These are phyloP conservation scores for Solanum tacnaense DNA, from an alignment of 257 asterid genomes.

Conservation along the genomic window DNA sequence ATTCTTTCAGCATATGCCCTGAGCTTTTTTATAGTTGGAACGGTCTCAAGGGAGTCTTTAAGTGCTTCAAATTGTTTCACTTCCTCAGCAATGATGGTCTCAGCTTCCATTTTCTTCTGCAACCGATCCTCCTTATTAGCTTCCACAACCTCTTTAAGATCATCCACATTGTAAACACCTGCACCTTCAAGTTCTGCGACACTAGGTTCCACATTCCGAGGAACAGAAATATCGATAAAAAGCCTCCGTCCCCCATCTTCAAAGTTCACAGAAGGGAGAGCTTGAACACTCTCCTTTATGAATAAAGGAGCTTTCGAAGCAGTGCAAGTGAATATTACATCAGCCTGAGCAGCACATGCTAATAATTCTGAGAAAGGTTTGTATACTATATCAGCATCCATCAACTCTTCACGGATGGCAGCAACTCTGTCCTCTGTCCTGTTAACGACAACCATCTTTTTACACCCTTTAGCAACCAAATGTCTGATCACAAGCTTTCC, in stretches of 20 bases:
- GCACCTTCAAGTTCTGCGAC: conserved; percentile 50
- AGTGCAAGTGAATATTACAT: conserved; percentile 77
- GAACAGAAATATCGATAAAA: conserved; percentile 80
- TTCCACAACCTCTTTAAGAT: conserved; percentile 85
- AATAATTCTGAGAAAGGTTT: conserved; percentile 44
- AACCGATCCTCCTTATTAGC: conserved; percentile 70
- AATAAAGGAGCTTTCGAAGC: conserved; percentile 58
- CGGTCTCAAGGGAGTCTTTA: conserved; percentile 82
- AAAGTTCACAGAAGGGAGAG: conserved; percentile 38
- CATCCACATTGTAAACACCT: conserved; percentile 72
- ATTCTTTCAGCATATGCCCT: conserved; percentile 80
- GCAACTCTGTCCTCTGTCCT: conserved; percentile 70
- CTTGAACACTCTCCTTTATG: conserved; percentile 54
- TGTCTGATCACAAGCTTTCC: conserved; percentile 89
- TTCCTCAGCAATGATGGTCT: conserved; percentile 54
- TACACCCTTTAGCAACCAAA: conserved; percentile 73
- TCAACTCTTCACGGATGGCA: conserved; percentile 47
- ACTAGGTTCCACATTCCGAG: conserved; percentile 71
- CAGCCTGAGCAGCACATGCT: conserved; percentile 66
- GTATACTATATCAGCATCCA: conserved; percentile 53
- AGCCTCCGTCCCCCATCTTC: conserved; percentile 41
- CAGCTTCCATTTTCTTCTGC: conserved; percentile 73
- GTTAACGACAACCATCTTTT: conserved; percentile 63
- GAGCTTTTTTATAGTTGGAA: conserved; percentile 84
- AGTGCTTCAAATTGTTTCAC: conserved; percentile 67